Percentiles rank a stretch among this genome's conserved stretches.
Evolutionary conservation across 2,329 filamentous ascomycete species (phyloP).

Genomic region (Colletotrichum ledebouriae): DNA sequence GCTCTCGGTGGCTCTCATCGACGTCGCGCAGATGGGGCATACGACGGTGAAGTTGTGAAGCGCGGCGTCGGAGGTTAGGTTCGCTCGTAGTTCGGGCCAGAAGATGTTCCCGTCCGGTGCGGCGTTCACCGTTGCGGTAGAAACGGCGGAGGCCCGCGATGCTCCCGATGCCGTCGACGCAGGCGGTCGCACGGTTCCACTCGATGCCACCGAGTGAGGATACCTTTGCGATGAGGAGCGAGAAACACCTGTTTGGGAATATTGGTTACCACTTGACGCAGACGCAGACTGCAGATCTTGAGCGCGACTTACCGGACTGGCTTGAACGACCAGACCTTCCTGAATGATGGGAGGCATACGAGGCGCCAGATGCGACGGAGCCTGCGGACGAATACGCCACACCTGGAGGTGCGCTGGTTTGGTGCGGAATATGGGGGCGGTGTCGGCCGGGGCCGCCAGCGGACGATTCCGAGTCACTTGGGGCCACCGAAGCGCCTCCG

Average conservation of each 20-base stretch:
- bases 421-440: too few relatives aligned
- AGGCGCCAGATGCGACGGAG: too few relatives aligned
- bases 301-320: too few relatives aligned
- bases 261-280: background rate
- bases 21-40: slow-evolving; percentile 33
- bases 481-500: background rate
- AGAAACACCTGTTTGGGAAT: background rate
- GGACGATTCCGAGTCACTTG: slow-evolving; percentile 1
- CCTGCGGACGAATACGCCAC: too few relatives aligned
- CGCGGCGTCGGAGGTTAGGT: slow-evolving; percentile 3
- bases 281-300: background rate
- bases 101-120: slow-evolving; percentile 2
- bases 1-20: slow-evolving; percentile 23
- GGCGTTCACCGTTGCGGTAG: slow-evolving; percentile 9
- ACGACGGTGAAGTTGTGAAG: slow-evolving; percentile 21
- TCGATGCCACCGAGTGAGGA: background rate
- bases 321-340: too few relatives aligned
- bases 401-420: too few relatives aligned
- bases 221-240: accelerated
- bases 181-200: background rate
- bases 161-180: background rate
- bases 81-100: slow-evolving; percentile 33
- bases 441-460: too few relatives aligned
- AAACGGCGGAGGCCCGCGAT: background rate
- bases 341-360: too few relatives aligned